phyloP scores from a whole-genome alignment of 2,329 filamentous ascomycete species.

The Penicillium sp. region DNA sequence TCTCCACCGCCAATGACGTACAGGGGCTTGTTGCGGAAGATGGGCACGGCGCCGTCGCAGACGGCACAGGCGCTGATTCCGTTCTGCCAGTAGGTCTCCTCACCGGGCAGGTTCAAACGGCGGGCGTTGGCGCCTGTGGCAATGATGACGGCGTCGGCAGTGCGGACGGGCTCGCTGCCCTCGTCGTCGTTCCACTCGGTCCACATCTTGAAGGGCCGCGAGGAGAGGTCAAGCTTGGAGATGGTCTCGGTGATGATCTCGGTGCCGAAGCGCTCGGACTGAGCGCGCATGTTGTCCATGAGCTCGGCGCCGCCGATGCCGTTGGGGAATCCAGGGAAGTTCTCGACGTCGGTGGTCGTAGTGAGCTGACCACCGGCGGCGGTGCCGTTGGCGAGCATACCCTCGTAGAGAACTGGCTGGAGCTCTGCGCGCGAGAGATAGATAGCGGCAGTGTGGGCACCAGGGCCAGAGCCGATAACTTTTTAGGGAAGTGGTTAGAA shows the following conservation, averaged over 20 bases:
- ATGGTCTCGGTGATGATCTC: conserved; percentile 92
- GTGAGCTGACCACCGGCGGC: conserved; percentile 95
- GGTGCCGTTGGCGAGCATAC: conserved; percentile 95
- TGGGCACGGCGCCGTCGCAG: conserved; percentile 93
- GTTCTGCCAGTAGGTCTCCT: conserved; percentile 96
- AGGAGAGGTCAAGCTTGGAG: conserved; percentile 77
- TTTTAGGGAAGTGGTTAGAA: conserved; percentile 15
- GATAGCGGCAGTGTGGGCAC: conserved; percentile 94
- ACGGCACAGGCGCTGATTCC: conserved; percentile 96
- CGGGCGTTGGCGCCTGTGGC: conserved; percentile 92
- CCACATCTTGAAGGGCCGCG: conserved; percentile 87
- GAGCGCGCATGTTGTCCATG: conserved; percentile 93
- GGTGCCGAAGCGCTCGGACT: conserved; percentile 90
- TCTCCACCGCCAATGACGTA: conserved; percentile 96
- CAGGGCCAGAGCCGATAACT: conserved; percentile 91
- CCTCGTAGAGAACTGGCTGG: conserved; percentile 94
- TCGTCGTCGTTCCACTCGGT: conserved; percentile 77
- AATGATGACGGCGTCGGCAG: conserved; percentile 87
- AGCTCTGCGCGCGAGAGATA: conserved; percentile 94
- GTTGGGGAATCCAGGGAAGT: conserved; percentile 92
- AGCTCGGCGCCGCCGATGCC: conserved; percentile 82
- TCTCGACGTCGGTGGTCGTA: conserved; percentile 97
- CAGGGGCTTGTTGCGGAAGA: conserved; percentile 94
- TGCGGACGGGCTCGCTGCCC: conserved; percentile 69
- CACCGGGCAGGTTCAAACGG: conserved; percentile 76